Evolutionary conservation across 495 filamentous ascomycete genomes (phyloP).

Genomic region (Hypoxylon subgilvum): DNA sequence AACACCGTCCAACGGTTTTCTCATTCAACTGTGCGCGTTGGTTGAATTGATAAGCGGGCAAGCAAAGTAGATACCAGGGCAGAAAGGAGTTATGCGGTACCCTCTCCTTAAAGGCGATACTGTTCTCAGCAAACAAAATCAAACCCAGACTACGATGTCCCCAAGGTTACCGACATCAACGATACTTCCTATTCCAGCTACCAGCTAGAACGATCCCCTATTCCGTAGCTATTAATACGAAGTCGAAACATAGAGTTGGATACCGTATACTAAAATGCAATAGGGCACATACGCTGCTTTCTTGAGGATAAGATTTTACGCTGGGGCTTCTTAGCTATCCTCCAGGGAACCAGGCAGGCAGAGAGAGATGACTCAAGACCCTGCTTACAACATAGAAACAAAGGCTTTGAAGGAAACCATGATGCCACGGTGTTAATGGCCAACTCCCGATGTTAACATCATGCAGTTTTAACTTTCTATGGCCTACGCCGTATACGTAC

Average conservation of each 20-base stretch:
- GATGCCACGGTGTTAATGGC: too few species aligned
- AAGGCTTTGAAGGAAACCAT: too few species aligned
- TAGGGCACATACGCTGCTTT: too few species aligned
- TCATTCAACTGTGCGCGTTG: neutral
- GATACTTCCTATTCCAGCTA: neutral
- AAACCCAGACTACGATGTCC: neutral
- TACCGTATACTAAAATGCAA: too few species aligned
- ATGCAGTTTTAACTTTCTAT: too few species aligned
- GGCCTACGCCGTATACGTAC: too few species aligned
- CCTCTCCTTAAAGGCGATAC: neutral
- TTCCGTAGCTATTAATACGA: neutral
- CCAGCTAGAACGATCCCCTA: constrained; percentile 4
- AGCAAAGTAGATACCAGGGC: neutral
- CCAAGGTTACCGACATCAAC: constrained; percentile 2
- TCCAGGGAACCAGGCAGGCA: too few species aligned
- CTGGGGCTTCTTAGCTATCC: too few species aligned
- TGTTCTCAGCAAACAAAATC: neutral
- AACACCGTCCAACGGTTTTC: neutral
- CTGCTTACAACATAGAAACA: too few species aligned
- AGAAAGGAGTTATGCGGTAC: neutral
- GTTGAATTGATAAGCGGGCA: neutral
- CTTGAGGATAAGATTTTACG: too few species aligned
- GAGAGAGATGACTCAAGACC: too few species aligned
- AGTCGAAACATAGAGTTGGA: neutral
- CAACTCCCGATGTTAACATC: too few species aligned